These are phyloP conservation scores for Escallonia rubra DNA, from an alignment of 129 eudicot species.

Conservation along the genomic window DNA sequence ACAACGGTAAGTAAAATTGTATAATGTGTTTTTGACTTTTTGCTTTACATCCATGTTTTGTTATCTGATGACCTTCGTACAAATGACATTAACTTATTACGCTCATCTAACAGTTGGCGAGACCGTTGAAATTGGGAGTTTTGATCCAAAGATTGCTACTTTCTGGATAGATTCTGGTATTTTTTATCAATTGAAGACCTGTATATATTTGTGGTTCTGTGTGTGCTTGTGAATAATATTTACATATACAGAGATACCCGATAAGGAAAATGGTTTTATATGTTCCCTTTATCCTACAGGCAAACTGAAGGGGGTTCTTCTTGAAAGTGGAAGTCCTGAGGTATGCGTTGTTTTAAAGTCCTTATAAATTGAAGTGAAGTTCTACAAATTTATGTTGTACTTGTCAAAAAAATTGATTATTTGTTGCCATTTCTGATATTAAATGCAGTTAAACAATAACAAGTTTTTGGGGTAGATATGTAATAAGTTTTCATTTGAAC, in stretches of 20 bases:
- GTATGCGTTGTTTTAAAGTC: slow-evolving; percentile 22
- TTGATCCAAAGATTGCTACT: slow-evolving; percentile 91
- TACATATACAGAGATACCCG: not conserved
- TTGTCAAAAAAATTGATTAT: no score
- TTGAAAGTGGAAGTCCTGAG: slow-evolving; percentile 97
- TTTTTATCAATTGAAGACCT: not conserved
- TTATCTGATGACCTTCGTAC: not conserved
- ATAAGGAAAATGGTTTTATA: not conserved
- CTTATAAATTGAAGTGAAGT: not conserved
- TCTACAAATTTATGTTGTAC: no score
- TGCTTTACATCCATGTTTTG: not conserved
- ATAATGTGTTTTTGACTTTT: not conserved
- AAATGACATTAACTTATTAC: not conserved
- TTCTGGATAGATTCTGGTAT: slow-evolving; percentile 97
- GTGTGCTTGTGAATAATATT: no score
- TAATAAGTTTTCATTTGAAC: no score
- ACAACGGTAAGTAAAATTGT: slow-evolving; percentile 44
- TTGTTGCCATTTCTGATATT: no score
- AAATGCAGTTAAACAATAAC: no score
- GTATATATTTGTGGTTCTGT: not conserved
- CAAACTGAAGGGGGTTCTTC: slow-evolving; percentile 80
- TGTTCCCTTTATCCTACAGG: slow-evolving; percentile 34
- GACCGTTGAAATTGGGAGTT: slow-evolving; percentile 79
- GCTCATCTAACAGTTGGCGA: slow-evolving; percentile 69
- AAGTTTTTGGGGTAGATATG: no score